Conservation (phyloP, 2,329 filamentous ascomycete species). For the Phaeosphaeriaceae sp. region DNA sequence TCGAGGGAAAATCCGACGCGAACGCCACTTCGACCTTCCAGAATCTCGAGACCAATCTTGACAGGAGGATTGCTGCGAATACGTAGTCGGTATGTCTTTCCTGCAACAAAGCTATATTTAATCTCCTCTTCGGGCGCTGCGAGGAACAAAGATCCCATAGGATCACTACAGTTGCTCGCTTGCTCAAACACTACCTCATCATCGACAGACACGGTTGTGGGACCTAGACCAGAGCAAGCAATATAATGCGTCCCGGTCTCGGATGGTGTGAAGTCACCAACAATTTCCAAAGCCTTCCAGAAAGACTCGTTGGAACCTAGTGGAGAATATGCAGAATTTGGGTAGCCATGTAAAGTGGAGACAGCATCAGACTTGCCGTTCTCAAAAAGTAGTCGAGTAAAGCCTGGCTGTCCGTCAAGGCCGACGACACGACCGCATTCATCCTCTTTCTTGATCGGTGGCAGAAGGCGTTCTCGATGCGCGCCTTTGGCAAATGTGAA, state of each 20-base stretch:
- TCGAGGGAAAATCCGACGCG: slow-evolving; percentile 66
- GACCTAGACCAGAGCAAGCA: not conserved
- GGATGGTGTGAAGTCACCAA: not conserved
- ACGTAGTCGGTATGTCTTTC: not conserved
- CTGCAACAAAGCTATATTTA: not conserved
- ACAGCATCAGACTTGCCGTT: not conserved
- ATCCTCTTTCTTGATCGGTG: slow-evolving; percentile 54
- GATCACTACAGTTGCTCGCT: not conserved
- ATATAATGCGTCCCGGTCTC: not conserved
- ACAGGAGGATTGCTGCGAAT: not conserved
- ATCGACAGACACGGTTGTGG: not conserved
- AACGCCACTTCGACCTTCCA: slow-evolving; percentile 58
- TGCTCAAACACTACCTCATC: not conserved
- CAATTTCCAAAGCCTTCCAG: not conserved
- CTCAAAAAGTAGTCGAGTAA: not conserved
- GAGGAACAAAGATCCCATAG: not conserved
- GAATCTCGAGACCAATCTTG: not conserved
- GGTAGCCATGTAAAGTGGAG: not conserved
- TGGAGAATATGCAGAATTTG: not conserved
- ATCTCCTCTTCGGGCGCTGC: not conserved
- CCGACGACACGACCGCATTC: slow-evolving; percentile 6
- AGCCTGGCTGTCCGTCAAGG: not conserved
- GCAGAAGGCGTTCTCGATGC: slow-evolving; percentile 30
- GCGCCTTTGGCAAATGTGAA: slow-evolving; percentile 28
- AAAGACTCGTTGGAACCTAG: not conserved